Evolutionary conservation across 1,139 yeast species (phyloP).

Genomic region (Lodderomyces beijingensis): DNA sequence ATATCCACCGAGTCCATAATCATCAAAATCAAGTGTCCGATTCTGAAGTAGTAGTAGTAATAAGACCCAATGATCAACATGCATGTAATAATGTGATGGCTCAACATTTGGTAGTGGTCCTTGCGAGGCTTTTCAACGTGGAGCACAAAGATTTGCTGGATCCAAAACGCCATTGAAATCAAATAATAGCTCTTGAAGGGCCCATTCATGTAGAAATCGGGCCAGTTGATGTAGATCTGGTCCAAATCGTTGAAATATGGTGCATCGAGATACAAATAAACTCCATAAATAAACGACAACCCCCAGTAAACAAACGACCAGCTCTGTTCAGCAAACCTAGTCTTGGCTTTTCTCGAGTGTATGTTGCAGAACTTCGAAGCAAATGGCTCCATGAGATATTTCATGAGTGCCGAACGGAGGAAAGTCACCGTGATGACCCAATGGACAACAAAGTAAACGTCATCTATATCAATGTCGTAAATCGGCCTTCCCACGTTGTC

Average conservation of each 20-base stretch:
- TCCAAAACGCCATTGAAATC: constrained; percentile 70
- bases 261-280: constrained; percentile 51
- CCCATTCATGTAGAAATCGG: constrained; percentile 51
- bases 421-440: constrained; percentile 58
- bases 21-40: constrained; percentile 74
- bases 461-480: constrained; percentile 57
- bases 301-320: constrained; percentile 71
- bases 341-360: constrained; percentile 45
- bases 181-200: constrained; percentile 69
- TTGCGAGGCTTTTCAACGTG: constrained; percentile 76
- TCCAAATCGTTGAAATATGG: constrained; percentile 58
- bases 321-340: constrained; percentile 82
- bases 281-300: constrained; percentile 54
- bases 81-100: constrained; percentile 82
- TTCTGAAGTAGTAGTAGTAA: constrained; percentile 63
- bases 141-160: constrained; percentile 73
- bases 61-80: constrained; percentile 68
- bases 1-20: constrained; percentile 85
- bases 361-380: constrained; percentile 48
- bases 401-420: constrained; percentile 58
- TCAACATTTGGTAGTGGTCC: constrained; percentile 82
- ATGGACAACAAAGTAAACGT: constrained; percentile 49
- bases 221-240: constrained; percentile 70
- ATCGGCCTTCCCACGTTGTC: constrained; percentile 12
- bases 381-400: constrained; percentile 53